Base-by-base conservation (phyloP, 106 monocot genomes). In the Allium fistulosum region DNA sequence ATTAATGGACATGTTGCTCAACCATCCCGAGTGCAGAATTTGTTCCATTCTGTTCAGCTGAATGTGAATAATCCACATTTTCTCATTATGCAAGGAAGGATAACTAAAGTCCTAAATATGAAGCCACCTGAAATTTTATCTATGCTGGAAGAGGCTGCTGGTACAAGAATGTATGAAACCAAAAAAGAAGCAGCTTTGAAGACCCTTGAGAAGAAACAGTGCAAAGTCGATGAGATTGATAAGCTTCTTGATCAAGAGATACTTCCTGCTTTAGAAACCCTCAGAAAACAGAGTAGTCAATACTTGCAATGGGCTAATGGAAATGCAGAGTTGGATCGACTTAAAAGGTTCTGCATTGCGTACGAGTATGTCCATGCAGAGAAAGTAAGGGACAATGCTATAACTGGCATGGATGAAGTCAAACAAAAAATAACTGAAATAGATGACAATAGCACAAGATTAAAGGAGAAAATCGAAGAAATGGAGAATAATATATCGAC, bases 1-100 rank as follows among this genome's bases (percentile, higher is more conserved):
- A 90, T 97, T 65, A 97, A 92, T 74, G 92, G 97, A 9, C 92
- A 87, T 62, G 82, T 84, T 49, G 92, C 97, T 7, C 92, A 92
- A 65, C 97, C 97, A 65, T 87, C 97, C 69, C 76, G 87, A 2
- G 97, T 97, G 57, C 92, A 92, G 77, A 97, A 79, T 45, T 87
- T 97, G 58, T 97, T 97, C 73, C 97, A 97, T 64, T 97, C 92
- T 17, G 89, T 97, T 26, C 92, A 97, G 75, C 92, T 97, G 48
- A 97, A 97, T 71, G 97, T 92, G 55, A 97, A 97, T 56, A 97
- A 97, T 62, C 97, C 97, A 16, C 97, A 97, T 79, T 97, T 97
- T 47, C 84, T 97, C 7, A 92, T 97, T 61, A 97, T 92, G 92
- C 97, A 97, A 97, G 97, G 97, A 14, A 89, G 97, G 28, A 97